phyloP scores from a whole-genome alignment of 176 grass and related monocot species.

The Guadua angustifolia region DNA sequence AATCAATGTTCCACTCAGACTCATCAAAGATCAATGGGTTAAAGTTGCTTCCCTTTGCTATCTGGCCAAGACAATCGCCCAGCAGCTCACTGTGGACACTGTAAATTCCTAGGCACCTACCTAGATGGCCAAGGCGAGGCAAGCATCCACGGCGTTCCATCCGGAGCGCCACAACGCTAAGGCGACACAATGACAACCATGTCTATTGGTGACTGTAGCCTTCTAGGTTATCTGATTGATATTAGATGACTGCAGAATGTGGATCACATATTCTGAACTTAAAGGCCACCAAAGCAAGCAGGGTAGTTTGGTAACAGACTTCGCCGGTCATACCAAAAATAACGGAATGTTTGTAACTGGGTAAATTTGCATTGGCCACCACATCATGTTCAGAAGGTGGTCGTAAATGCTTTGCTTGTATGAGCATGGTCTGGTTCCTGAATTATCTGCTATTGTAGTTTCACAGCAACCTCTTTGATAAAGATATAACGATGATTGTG shows the following conservation, averaged over 20 bases:
- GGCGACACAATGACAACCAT: too few species aligned
- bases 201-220: neutral
- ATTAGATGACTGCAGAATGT: constrained; percentile 1
- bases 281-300: neutral
- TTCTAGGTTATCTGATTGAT: constrained; percentile 12
- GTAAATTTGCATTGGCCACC: neutral
- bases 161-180: too few species aligned
- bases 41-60: too few species aligned
- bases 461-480: neutral
- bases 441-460: neutral
- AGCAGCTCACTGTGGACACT: too few species aligned
- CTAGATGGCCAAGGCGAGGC: too few species aligned
- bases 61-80: too few species aligned
- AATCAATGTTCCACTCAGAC: too few species aligned
- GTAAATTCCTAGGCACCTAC: too few species aligned
- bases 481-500: neutral
- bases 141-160: too few species aligned
- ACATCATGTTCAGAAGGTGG: constrained; percentile 1
- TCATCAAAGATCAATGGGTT: too few species aligned
- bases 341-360: neutral
- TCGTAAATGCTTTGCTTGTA: neutral
- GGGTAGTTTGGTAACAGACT: neutral
- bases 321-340: neutral
- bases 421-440: neutral
- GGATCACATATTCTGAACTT: neutral